These are phyloP conservation scores for Marvania coccoides DNA, from an alignment of 139 green algal genomes.

Conservation along the genomic window DNA sequence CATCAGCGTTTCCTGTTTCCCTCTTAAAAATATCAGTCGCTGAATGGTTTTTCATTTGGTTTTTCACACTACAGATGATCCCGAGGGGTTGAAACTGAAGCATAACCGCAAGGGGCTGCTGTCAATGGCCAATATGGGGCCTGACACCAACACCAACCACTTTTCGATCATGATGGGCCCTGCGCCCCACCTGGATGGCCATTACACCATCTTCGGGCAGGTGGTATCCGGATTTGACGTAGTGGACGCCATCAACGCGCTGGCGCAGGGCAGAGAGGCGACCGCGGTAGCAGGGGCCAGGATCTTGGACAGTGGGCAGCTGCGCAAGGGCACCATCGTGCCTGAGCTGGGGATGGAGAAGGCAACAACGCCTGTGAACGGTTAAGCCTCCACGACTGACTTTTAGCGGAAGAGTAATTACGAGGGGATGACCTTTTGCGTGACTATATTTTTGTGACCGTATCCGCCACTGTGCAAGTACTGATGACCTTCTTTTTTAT, in stretches of 20 bases:
- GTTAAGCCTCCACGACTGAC: no score
- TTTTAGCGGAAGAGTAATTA: no score
- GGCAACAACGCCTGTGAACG: no score
- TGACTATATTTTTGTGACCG: no score
- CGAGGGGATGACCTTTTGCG: no score
- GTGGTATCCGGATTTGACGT: slow-evolving; percentile 20
- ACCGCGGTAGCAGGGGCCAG: slow-evolving; percentile 13
- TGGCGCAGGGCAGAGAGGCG: slow-evolving; percentile 31
- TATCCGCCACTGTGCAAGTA: no score
- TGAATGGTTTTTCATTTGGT: background rate
- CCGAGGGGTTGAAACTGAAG: slow-evolving; percentile 56
- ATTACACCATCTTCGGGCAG: slow-evolving; percentile 70
- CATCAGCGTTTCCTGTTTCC: background rate
- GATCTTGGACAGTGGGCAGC: slow-evolving; percentile 28
- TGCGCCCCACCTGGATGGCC: slow-evolving; percentile 53
- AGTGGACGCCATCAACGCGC: slow-evolving; percentile 24
- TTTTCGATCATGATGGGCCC: slow-evolving; percentile 73
- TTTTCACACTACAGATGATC: slow-evolving; percentile 54
- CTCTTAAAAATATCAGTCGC: background rate
- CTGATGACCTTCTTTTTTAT: no score
- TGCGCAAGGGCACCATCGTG: slow-evolving; percentile 18
- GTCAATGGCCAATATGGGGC: slow-evolving; percentile 64
- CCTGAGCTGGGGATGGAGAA: slow-evolving; percentile 19
- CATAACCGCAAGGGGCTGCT: slow-evolving; percentile 56
- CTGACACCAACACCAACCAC: slow-evolving; percentile 62